Percentiles rank a stretch among this genome's conserved stretches.
Conservation (phyloP, 148 eudicot genomes). For the Rhododendron molle region DNA sequence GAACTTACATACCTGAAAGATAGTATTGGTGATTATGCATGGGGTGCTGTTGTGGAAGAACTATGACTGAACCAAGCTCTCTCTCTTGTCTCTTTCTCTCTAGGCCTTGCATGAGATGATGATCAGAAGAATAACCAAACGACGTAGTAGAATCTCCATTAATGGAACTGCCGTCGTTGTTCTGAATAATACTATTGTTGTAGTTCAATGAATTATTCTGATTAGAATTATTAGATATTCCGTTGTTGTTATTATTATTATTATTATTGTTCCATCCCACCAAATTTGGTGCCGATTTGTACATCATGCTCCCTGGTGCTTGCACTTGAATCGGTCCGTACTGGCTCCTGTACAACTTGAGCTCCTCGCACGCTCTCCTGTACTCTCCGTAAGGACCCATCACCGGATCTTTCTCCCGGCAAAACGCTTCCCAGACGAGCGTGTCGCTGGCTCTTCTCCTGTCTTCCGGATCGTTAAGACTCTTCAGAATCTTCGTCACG, state of each 20-base stretch:
- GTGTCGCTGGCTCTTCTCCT: slow-evolving; percentile 56
- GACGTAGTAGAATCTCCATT: slow-evolving; percentile 17
- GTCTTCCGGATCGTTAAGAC: slow-evolving; percentile 42
- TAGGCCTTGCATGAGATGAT: slow-evolving; percentile 24
- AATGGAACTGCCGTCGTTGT: slow-evolving; percentile 28
- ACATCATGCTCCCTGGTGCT: slow-evolving; percentile 22
- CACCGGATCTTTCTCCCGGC: slow-evolving; percentile 66
- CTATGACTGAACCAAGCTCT: slow-evolving; percentile 34
- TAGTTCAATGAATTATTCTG: slow-evolving; percentile 34
- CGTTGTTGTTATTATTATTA: slow-evolving; percentile 19
- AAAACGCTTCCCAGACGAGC: slow-evolving; percentile 80
- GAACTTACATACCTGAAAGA: slow-evolving; percentile 32
- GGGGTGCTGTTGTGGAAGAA: slow-evolving; percentile 46
- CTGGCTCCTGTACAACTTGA: slow-evolving; percentile 42
- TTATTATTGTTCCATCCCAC: slow-evolving; percentile 34
- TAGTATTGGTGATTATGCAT: slow-evolving; percentile 52
- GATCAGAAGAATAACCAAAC: slow-evolving; percentile 22
- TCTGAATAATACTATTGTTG: slow-evolving; percentile 7
- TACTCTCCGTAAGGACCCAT: slow-evolving; percentile 76
- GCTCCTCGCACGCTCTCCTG: slow-evolving; percentile 51
- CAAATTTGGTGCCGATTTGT: slow-evolving; percentile 25
- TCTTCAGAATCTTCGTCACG: slow-evolving; percentile 54
- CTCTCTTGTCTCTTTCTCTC: slow-evolving; percentile 36
- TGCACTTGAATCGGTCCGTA: slow-evolving; percentile 16
- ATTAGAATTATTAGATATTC: slow-evolving; percentile 16